These are phyloP conservation scores for Butyriboletus loyo DNA, from an alignment of 768 basidiomycete genomes.

Conservation along the genomic window DNA sequence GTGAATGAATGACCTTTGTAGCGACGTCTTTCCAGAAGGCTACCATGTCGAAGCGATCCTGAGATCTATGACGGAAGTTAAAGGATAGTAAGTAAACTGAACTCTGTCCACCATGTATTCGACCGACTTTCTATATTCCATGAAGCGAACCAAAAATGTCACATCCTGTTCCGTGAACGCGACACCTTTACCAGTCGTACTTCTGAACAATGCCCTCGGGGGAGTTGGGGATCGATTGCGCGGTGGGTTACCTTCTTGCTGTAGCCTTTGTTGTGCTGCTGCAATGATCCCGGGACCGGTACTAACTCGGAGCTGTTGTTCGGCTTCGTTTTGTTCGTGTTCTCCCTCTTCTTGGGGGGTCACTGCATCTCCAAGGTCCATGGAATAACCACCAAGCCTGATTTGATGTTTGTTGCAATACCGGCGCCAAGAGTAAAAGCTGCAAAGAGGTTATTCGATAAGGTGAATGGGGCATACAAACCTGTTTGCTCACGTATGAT, in stretches of 20 bases:
- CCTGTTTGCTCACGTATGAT: constrained; percentile 66
- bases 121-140: constrained; percentile 72
- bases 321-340: constrained; percentile 41
- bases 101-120: not conserved
- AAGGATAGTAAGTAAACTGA: constrained; percentile 1
- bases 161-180: constrained; percentile 86
- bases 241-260: constrained; percentile 34
- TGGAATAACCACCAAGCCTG: constrained; percentile 78
- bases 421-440: constrained; percentile 88
- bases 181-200: constrained; percentile 87
- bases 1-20: constrained; percentile 44
- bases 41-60: constrained; percentile 69
- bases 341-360: constrained; percentile 44
- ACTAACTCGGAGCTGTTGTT: constrained; percentile 34
- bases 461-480: not conserved
- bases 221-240: constrained; percentile 77
- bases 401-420: constrained; percentile 94
- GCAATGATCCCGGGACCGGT: constrained; percentile 46
- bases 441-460: constrained; percentile 25
- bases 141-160: constrained; percentile 68
- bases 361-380: constrained; percentile 58
- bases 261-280: constrained; percentile 41
- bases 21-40: constrained; percentile 80
- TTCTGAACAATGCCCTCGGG: constrained; percentile 72
- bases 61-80: constrained; percentile 38